A percentile compares a stretch with the other conserved stretches of the same genome.
Conservation (phyloP, 2,329 filamentous ascomycete genomes). For the Chaetothyriales sp. region DNA sequence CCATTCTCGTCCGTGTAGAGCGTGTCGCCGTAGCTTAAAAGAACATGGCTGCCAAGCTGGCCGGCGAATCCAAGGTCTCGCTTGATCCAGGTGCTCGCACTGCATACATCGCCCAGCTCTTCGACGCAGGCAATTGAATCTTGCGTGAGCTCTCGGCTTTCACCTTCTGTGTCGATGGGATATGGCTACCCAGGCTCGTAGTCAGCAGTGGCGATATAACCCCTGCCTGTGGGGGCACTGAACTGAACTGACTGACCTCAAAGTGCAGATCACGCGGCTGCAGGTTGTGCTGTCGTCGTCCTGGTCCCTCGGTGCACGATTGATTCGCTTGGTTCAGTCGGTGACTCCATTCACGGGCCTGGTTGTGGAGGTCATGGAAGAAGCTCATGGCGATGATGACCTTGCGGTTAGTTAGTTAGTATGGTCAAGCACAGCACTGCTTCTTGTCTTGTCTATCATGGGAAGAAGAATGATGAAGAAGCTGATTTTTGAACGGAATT, state of each 20-base stretch:
- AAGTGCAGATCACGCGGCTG: not conserved
- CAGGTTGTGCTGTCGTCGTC: not conserved
- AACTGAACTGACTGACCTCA: not conserved
- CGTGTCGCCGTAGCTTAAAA: slow-evolving; percentile 18
- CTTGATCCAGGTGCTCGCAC: slow-evolving; percentile 15
- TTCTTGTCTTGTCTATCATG: too few species aligned
- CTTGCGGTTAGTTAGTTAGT: too few species aligned
- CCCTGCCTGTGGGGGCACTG: too few species aligned
- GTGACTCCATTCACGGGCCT: not conserved
- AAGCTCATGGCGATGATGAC: not conserved
- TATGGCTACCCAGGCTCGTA: not conserved
- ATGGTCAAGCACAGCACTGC: too few species aligned
- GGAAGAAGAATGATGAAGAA: too few species aligned
- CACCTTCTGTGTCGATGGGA: not conserved
- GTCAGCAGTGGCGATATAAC: too few species aligned
- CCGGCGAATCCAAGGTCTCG: slow-evolving; percentile 18
- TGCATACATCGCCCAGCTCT: slow-evolving; percentile 15
- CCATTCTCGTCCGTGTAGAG: slow-evolving; percentile 14
- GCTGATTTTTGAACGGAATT: too few species aligned
- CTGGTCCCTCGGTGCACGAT: not conserved
- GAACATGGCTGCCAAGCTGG: slow-evolving; percentile 11
- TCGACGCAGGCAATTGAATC: slow-evolving; percentile 7
- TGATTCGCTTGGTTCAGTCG: not conserved
- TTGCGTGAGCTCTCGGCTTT: not conserved
- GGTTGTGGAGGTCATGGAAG: not conserved